Evolutionary conservation across 208 protist genomes (phyloP), one percentile per base, ranked within the genome.

Genomic region (Herpetomonas tarakana): DNA sequence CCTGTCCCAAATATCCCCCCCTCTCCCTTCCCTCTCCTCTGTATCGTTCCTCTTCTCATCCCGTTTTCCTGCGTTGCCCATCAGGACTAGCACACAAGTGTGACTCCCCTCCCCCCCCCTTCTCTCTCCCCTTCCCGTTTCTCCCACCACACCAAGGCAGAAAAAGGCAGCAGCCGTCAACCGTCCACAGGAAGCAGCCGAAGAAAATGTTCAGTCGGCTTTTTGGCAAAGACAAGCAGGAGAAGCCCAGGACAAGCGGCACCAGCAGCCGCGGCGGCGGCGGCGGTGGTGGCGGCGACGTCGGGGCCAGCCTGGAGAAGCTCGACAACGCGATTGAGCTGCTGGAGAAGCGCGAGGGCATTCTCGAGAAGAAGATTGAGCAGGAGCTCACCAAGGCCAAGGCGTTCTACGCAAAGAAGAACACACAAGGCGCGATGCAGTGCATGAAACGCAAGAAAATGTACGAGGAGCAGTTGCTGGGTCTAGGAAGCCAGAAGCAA

Each of bases 401-500:
- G 77, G 65, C 84, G 58, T 80, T 85, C 51, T 74, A 92, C 31
- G 63, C 73, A 2, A 91, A 86, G 69, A 96, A 96, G 62, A 95
- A 97, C 69, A 88, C 74, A n/a, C 69, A 79, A 39, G 78, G 58
- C 19, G 93, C 93, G 11, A 58, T 94, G 59, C 77, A 92, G 65
- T 90, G 83, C 58, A 89, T 96, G 83, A 94, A 94, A 66, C 80
- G 88, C 16, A 97, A 97, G 72, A 97, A 97, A 71, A 58, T 76
- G 69, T 92, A 85, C 68, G 86, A 96, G 61, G 78, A 84, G 55
- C 89, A 97, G 71, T 68, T 96, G 16, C 22, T 73, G 26, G 81
- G 65, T 44, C 69, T 96, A 11, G 58, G 58, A 4, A 68, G 41
- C 0, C 78, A 92, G 68, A 84, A 88, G 62, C 72, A 83, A 47